Evolutionary conservation across 495 filamentous ascomycete species (phyloP), one percentile per base, ranked within the genome.

Genomic region (Aspergillus incahuasiensis): DNA sequence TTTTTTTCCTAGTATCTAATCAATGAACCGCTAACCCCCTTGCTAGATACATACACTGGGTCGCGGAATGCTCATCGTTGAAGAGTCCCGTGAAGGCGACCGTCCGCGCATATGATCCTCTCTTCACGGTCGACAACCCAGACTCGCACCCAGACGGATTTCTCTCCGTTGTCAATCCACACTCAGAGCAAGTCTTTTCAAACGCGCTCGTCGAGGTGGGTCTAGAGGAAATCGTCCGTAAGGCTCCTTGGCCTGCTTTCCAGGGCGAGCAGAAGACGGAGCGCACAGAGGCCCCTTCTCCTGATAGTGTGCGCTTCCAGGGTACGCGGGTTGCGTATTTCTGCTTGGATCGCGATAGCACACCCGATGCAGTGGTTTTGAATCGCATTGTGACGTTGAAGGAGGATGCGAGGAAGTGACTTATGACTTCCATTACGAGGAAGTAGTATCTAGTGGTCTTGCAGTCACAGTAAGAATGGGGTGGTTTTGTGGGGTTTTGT

Each of bases 331-430:
- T 48, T 34, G 46, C 25, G 25, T 48, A 48, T 48, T 48, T 48
- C 46, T 48, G 46, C 18, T 32, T 48, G 30, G 46, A 48, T 18
- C 46, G 25, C 1, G 46, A 48, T 48, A 34, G 46, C n/a, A 16
- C 28, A 13, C 13, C 24, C 35, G 46, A 20, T 8, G n/a, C 11
- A 6, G n/a, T 48, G 12, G 24, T 48, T 48, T 18, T 48, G 46
- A 48, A 48, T 48, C 25, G 46, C n/a, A 48, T 48, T 48, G 46
- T 48, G 46, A 48, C 46, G 13, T 35, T 48, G 25, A 48, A 48
- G 46, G 46, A 48, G 46, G 46, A 48, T 28, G 13, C 24, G 28
- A 32, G 24, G 46, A 48, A 48, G 35, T 48, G 32, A 48, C n/a
- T n/a, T n/a, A n/a, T n/a, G n/a, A n/a, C n/a, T n/a, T n/a, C n/a